These are phyloP conservation scores for Fonsecaea pedrosoi DNA, from an alignment of 2,329 filamentous ascomycete species.

Conservation along the genomic window DNA sequence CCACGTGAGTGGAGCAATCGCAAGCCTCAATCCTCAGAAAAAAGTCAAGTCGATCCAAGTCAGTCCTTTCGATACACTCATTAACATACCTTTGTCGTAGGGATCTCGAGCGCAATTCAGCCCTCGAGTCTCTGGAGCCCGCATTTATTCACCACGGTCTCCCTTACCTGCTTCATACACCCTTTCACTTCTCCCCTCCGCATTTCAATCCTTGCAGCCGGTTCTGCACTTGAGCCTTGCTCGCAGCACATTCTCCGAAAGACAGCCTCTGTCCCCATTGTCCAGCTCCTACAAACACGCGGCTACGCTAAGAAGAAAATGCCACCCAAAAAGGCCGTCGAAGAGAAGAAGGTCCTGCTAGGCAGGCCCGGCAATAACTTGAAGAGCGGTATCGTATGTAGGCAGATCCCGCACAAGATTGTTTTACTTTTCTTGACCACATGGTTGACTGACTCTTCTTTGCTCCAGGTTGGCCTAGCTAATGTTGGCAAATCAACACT, in stretches of 20 bases:
- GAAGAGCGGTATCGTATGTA: slow-evolving; percentile 97
- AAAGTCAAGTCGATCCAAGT: not conserved
- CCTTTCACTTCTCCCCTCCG: slow-evolving; percentile 63
- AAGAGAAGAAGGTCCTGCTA: slow-evolving; percentile 95
- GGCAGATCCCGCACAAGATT: slow-evolving; percentile 44
- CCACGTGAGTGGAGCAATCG: not conserved
- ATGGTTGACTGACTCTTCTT: slow-evolving; percentile 24
- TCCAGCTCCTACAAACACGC: slow-evolving; percentile 43
- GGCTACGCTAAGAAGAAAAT: slow-evolving; percentile 74
- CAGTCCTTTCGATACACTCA: not conserved
- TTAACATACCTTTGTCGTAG: slow-evolving; percentile 7
- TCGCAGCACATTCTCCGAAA: slow-evolving; percentile 33
- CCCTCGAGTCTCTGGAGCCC: slow-evolving; percentile 26
- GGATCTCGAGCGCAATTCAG: slow-evolving; percentile 27
- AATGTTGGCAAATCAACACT: slow-evolving; percentile 99
- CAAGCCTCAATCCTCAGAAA: not conserved
- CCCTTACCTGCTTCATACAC: slow-evolving; percentile 12
- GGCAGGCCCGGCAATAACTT: slow-evolving; percentile 96
- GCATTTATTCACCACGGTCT: slow-evolving; percentile 21
- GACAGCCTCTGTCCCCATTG: slow-evolving; percentile 19
- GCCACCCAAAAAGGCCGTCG: slow-evolving; percentile 90
- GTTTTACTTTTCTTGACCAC: not conserved
- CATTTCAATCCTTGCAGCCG: slow-evolving; percentile 67
- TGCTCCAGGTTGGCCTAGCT: slow-evolving; percentile 83
- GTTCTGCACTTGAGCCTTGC: slow-evolving; percentile 65